Conservation (phyloP, 1,284 basidiomycete genomes). For the Papiliotrema terrestris region DNA sequence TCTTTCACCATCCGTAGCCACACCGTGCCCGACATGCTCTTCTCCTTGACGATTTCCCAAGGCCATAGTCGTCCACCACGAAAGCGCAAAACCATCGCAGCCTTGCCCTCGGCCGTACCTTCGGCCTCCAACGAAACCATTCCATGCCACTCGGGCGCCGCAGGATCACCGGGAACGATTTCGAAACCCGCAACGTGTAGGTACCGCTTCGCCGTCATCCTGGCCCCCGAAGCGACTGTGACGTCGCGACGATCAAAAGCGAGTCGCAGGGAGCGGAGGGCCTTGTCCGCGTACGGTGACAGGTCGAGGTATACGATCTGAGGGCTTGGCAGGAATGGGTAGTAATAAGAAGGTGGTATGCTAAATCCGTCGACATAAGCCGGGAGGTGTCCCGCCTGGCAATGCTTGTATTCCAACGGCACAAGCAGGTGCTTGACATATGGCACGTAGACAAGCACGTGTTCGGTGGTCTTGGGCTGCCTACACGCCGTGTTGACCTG, state of each 20-base stretch:
- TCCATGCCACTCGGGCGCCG: constrained; percentile 42
- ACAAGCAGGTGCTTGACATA: constrained; percentile 40
- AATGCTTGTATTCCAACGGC: constrained; percentile 43
- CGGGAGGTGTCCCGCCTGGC: constrained; percentile 40
- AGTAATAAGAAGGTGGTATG: constrained; percentile 49
- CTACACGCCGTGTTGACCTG: constrained; percentile 44
- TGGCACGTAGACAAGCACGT: constrained; percentile 42
- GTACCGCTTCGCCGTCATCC: constrained; percentile 47
- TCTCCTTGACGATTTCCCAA: constrained; percentile 47
- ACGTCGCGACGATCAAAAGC: constrained; percentile 48
- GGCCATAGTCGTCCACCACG: constrained; percentile 30
- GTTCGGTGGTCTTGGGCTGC: constrained; percentile 35
- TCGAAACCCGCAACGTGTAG: constrained; percentile 48
- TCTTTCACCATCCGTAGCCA: constrained; percentile 42
- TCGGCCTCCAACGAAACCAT: constrained; percentile 48
- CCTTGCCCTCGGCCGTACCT: constrained; percentile 45
- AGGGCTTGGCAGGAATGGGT: constrained; percentile 44
- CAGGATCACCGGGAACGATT: constrained; percentile 23
- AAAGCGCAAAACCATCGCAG: constrained; percentile 36
- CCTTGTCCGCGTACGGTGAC: constrained; percentile 37
- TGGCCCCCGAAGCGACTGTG: constrained; percentile 42
- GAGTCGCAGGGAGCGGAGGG: constrained; percentile 36
- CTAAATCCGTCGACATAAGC: constrained; percentile 43
- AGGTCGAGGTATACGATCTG: constrained; percentile 48
- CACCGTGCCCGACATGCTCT: constrained; percentile 44